Evolutionary conservation across 2,329 filamentous ascomycete species (phyloP).

Genomic region (Curvularia verruculosa): DNA sequence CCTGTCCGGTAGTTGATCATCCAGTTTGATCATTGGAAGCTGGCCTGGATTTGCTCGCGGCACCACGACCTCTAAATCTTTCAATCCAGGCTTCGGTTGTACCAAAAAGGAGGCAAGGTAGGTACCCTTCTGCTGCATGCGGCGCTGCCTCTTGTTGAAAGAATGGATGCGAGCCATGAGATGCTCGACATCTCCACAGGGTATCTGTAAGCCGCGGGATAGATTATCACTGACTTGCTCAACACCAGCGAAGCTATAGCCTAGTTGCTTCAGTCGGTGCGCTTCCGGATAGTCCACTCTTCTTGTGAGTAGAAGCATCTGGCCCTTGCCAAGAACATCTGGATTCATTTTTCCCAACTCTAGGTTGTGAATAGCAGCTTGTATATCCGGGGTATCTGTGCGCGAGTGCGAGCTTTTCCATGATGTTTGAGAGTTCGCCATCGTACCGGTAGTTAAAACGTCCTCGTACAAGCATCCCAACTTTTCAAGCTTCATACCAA

Average conservation of each 20-base stretch:
- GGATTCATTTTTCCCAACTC: conserved; percentile 47
- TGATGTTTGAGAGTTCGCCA: conserved; percentile 68
- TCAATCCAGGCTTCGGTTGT: conserved; percentile 47
- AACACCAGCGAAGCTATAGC: conserved; percentile 73
- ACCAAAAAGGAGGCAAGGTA: conserved; percentile 50
- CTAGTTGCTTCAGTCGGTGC: conserved; percentile 69
- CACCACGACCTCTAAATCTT: conserved; percentile 54
- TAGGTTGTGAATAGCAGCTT: conserved; percentile 42
- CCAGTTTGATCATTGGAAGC: conserved; percentile 54
- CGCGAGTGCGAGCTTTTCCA: conserved; percentile 27
- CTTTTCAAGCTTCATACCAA: conserved; percentile 67
- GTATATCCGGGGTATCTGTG: conserved; percentile 34
- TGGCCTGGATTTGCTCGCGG: conserved; percentile 49
- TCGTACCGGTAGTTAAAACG: conserved; percentile 69
- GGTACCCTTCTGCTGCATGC: conserved; percentile 58
- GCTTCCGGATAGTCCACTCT: conserved; percentile 65
- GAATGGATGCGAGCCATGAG: conserved; percentile 72
- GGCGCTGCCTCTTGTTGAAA: conserved; percentile 31
- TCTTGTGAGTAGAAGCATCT: conserved; percentile 80
- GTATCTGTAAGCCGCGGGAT: conserved; percentile 75
- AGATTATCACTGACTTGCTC: conserved; percentile 70
- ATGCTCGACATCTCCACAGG: conserved; percentile 63
- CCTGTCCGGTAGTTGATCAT: conserved; percentile 34
- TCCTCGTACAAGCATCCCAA: conserved; percentile 77
- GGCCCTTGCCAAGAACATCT: conserved; percentile 68